phyloP scores from a whole-genome alignment of 805 yeast genomes.

The Yarrowia alimentaria region DNA sequence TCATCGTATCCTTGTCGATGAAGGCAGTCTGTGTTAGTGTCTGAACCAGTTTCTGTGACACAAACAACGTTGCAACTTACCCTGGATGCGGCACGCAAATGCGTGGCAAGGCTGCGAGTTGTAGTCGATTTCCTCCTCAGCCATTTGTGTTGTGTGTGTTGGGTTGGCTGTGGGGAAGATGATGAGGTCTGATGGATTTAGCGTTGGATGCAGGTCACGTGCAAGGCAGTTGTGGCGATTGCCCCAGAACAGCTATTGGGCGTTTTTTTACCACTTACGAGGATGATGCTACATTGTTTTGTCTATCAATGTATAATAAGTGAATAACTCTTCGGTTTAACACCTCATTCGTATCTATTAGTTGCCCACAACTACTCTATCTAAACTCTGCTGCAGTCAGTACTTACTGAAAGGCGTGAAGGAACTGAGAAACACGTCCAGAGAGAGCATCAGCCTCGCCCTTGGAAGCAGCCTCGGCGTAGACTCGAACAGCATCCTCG shows the following conservation, averaged over 20 bases:
- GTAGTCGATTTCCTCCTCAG: slow-evolving; percentile 27
- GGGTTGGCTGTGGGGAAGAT: not conserved
- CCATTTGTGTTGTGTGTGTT: not conserved
- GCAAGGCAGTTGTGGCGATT: too few species aligned
- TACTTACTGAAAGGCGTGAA: slow-evolving; percentile 18
- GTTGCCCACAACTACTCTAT: too few species aligned
- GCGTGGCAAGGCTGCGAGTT: slow-evolving; percentile 55
- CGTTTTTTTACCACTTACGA: too few species aligned
- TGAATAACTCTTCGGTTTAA: too few species aligned
- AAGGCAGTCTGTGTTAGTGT: slow-evolving; percentile 53
- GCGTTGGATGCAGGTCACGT: too few species aligned
- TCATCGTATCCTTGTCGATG: slow-evolving; percentile 64
- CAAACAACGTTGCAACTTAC: slow-evolving; percentile 41
- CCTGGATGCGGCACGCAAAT: slow-evolving; percentile 78
- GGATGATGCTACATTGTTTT: too few species aligned
- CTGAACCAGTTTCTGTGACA: not conserved
- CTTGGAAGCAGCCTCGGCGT: slow-evolving; percentile 74
- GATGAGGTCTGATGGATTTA: slow-evolving; percentile 2
- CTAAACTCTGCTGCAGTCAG: too few species aligned
- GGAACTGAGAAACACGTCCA: slow-evolving; percentile 22
- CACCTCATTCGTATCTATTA: too few species aligned
- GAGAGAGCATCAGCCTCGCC: slow-evolving; percentile 44
- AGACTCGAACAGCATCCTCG: slow-evolving; percentile 94
- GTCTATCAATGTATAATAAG: too few species aligned
- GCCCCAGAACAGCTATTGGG: too few species aligned